Evolutionary conservation across 2,329 filamentous ascomycete genomes (phyloP), one percentile per base, ranked within the genome.

Genomic region (Clonostachys rosea): DNA sequence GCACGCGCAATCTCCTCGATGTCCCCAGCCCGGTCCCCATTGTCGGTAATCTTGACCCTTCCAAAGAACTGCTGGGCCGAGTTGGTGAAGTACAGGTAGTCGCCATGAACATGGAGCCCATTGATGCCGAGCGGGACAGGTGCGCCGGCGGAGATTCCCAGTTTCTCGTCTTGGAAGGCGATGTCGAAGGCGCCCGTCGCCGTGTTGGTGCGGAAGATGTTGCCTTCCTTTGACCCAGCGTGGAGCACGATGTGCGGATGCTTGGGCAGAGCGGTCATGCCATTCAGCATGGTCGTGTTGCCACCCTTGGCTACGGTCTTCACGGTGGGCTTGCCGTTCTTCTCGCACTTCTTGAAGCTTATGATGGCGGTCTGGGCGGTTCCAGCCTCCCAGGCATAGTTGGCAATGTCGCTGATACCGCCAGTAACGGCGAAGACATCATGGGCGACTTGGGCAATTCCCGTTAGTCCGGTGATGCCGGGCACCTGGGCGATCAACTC

Each of bases 1-100:
- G 10, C 24, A 12, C 30, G 34, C 1, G 30, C 34, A 2, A 58
- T 35, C 33, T 47, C 41, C 34, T 54, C 50, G 16, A 55, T 17
- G 7, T 49, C 44, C 24, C 50, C 45, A 2, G 40, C 12, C 2
- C 34, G 33, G 12, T 47, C 42, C 4, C 51, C 53, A 5, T 13
- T 2, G 5, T 34, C 16, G 20, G 51, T 43, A 17, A 56, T 50
- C 35, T 20, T 35, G 34, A 53, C 39, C 4, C 53, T 46, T n/a
- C 34, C 52, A n/a, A 50, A 44, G 33, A 52, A 46, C 16, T 42
- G 44, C 16, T 44, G 40, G 18, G 44, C 49, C 24, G 53, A 51
- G 40, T 53, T 54, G 30, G 51, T 56, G 30, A 56, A 49, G 49
- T 59, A 59, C 13, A 59, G 34, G 44, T 54, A 54, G 3, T 47